Evolutionary conservation across 2,329 filamentous ascomycete species (phyloP), one percentile per base, ranked within the genome.

Genomic region (Alternaria rosae): DNA sequence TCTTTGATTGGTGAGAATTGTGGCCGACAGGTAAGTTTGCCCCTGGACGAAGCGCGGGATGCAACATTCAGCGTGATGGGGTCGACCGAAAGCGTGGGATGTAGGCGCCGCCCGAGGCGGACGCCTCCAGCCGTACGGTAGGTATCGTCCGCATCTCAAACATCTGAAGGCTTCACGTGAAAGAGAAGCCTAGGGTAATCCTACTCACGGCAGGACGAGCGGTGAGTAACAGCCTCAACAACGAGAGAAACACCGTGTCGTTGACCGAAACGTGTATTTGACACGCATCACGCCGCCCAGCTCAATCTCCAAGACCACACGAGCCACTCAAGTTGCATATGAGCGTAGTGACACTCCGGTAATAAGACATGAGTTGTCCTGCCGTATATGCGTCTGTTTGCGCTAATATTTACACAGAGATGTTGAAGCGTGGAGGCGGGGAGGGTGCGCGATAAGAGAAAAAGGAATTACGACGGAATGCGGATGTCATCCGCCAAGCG

Each of bases 91-190:
- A 21, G 44, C 28, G 35, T 38, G 35, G 35, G 35, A 38, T 38
- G 35, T 38, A 41, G 48, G 57, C 48, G 42, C 45, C 2, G 26
- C 17, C 45, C 30, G 45, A 50, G 48, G 48, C 50, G 30, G 50
- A 28, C 62, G 57, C 54, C 45, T 58, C 50, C 44, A 54, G 47
- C 58, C 58, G 57, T 25, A 42, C 15, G 28, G 44, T 32, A 52
- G 47, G 45, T 52, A 30, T 48, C 12, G 10, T 30, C 45, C 26
- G 23, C 13, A 20, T 28, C n/a, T 48, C 45, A 17, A 2, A 28
- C 0, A 12, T 28, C 23, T 0, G 0, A 26, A 28, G 20, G 21
- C 13, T 44, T 15, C 11, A 25, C 6, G 42, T n/a, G 21, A 23
- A 44, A 44, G 42, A 20, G 21, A 44, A 23, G 42, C 12, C 23